Evolutionary conservation across 2,329 filamentous ascomycete genomes (phyloP).

Genomic region (Chaetomium globosum): DNA sequence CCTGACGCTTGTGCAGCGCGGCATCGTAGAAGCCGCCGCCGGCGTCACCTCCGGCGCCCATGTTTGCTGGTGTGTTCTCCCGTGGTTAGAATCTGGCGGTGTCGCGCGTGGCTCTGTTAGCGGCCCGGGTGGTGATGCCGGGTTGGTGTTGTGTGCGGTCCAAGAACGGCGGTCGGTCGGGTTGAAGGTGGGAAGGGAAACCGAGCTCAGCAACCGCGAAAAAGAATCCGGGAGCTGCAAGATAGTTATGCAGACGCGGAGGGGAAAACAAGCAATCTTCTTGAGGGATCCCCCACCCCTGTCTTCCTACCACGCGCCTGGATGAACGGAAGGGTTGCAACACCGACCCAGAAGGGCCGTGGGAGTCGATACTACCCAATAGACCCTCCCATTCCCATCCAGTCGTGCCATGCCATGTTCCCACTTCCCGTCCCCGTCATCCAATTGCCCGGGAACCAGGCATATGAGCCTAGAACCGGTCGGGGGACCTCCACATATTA

Average conservation of each 20-base stretch:
- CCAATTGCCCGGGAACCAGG: constrained; percentile 29
- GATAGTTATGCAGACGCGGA: constrained; percentile 16
- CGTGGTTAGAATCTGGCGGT: background rate
- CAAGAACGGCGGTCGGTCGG: background rate
- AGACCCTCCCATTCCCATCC: background rate
- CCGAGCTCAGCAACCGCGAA: background rate
- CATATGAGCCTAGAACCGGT: constrained; percentile 23
- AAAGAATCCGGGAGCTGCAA: background rate
- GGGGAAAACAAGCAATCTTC: constrained; percentile 1
- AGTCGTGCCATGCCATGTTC: constrained; percentile 8
- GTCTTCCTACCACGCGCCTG: constrained; percentile 18
- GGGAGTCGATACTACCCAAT: constrained; percentile 18
- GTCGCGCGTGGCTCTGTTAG: background rate
- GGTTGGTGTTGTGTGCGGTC: background rate
- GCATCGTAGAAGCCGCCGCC: constrained; percentile 52
- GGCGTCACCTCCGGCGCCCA: constrained; percentile 46
- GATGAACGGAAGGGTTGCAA: constrained; percentile 21
- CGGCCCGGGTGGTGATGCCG: constrained; percentile 4
- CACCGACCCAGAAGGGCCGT: constrained; percentile 7
- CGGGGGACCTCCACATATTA: constrained; percentile 19
- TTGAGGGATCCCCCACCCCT: constrained; percentile 11
- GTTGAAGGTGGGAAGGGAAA: background rate
- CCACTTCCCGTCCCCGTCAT: constrained; percentile 14
- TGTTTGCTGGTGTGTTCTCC: constrained; percentile 33
- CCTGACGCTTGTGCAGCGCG: constrained; percentile 55